phyloP scores from a whole-genome alignment of 768 basidiomycete genomes.

The Lactarius sp. region DNA sequence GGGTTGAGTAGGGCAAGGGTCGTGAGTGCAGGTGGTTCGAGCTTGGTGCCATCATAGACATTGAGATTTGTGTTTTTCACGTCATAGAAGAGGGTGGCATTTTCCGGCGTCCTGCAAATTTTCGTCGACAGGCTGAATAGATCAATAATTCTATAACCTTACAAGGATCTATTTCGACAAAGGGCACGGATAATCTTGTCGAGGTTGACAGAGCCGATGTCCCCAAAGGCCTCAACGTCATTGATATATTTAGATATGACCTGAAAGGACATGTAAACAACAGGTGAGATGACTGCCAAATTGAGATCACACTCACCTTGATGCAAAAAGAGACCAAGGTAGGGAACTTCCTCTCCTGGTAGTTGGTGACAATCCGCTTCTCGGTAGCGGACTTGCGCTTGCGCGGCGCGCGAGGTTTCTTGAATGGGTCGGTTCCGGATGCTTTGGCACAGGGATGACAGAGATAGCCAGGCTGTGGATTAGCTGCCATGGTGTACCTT shows the following conservation, averaged over 20 bases:
- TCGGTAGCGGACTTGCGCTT: constrained; percentile 63
- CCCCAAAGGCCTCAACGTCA: constrained; percentile 83
- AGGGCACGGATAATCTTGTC: constrained; percentile 80
- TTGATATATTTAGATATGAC: constrained; percentile 82
- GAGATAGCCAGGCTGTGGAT: constrained; percentile 67
- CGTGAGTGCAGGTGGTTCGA: constrained; percentile 60
- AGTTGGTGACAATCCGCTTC: constrained; percentile 59
- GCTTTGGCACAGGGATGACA: constrained; percentile 82
- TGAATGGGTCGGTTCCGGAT: constrained; percentile 79
- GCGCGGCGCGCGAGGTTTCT: constrained; percentile 58
- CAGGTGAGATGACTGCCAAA: neutral
- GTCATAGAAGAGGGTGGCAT: constrained; percentile 81
- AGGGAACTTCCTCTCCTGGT: constrained; percentile 66
- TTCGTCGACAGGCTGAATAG: constrained; percentile 1
- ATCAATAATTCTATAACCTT: constrained; percentile 30
- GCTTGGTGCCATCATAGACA: constrained; percentile 84
- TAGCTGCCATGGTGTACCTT: constrained; percentile 76
- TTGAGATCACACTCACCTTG: constrained; percentile 42
- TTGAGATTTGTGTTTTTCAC: constrained; percentile 58
- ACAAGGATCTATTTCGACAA: constrained; percentile 78
- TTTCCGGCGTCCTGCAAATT: constrained; percentile 60
- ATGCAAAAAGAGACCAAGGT: constrained; percentile 79
- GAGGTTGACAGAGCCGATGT: constrained; percentile 81
- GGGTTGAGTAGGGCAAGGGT: constrained; percentile 80
- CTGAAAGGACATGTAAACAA: constrained; percentile 36